Evolutionary conservation across 768 basidiomycete species (phyloP), one percentile per base, ranked within the genome.

Genomic region (Lactifluus volemus): DNA sequence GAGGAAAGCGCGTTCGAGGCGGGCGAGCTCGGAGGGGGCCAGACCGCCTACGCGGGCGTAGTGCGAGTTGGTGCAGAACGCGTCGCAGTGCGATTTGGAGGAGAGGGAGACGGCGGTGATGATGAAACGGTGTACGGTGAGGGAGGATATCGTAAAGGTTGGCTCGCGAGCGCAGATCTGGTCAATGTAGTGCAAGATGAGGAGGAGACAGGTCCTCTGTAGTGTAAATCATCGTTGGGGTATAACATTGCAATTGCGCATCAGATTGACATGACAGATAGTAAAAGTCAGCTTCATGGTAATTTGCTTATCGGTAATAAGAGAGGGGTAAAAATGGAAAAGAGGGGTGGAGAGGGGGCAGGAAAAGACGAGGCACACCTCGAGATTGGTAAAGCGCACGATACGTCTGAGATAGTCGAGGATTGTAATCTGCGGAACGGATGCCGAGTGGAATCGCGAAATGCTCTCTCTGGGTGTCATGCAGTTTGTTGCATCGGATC

Each of bases 41-140:
- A 98, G 92, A 58, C 97, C 97, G 68, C 97, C 97, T 36, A 99
- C 95, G 74, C 88, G 89, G 66, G 97, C 92, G 75, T 98, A 98
- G 70, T 95, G 84, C 59, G 81, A 84, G 73, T 98, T 98, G 51
- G 91, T 92, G 76, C 91, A 96, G 73, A 98, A 98, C 19, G 85
- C 83, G 75, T 99, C 97, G 73, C 91, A 95, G 49, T 98, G 84
- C 0, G 93, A 92, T 74, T 99, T 98, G 77, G 86, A 89, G 63
- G 92, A 88, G 61, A 94, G 92, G 34, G 90, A 84, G 72, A 98
- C 87, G 67, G 92, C 85, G 49, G 96, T 82, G 75, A 98, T 98
- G 70, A 98, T 81, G 76, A 99, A 98, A 61, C 97, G 92, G 76
- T 99, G 97, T 69, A 93, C 93, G 25, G 96, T 98, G 69, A 98